Evolutionary conservation across 305 asterid genomes (phyloP).

Genomic region (Fraxinus nigra): DNA sequence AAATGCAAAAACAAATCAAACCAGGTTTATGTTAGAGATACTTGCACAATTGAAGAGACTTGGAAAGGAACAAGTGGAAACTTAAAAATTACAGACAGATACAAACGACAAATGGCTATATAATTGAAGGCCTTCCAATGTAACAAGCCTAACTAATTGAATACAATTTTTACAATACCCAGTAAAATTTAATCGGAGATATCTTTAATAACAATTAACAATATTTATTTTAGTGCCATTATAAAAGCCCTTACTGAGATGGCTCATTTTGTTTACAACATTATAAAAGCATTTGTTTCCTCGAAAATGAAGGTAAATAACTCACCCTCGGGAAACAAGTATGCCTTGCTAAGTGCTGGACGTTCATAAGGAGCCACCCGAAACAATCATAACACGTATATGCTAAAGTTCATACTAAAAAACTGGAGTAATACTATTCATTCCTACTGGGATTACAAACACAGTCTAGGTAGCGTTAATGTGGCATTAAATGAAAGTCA

Average conservation of each 20-base stretch:
- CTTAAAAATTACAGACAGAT: not conserved
- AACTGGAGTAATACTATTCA: not conserved
- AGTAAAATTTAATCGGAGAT: not conserved
- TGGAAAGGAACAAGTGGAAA: not conserved
- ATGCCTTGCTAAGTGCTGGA: constrained; percentile 91
- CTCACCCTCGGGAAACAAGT: constrained; percentile 91
- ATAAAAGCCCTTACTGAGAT: not conserved
- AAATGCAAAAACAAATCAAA: constrained; percentile 14
- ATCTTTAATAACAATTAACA: not conserved
- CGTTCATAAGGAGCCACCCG: constrained; percentile 99
- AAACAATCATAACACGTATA: constrained; percentile 27
- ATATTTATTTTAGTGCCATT: not conserved
- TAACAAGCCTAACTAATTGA: not conserved
- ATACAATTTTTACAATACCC: not conserved
- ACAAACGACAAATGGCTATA: not conserved
- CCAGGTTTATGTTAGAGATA: constrained; percentile 16
- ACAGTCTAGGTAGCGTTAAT: no score
- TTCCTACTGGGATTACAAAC: no score
- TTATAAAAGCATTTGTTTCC: not conserved
- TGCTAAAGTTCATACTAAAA: not conserved
- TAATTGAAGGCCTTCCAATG: not conserved
- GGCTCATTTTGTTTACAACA: not conserved
- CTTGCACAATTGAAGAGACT: not conserved
- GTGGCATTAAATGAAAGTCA: no score
- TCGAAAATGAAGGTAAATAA: constrained; percentile 23